Base-by-base conservation (phyloP, 2,329 filamentous ascomycete species). In the Fonsecaea nubica region DNA sequence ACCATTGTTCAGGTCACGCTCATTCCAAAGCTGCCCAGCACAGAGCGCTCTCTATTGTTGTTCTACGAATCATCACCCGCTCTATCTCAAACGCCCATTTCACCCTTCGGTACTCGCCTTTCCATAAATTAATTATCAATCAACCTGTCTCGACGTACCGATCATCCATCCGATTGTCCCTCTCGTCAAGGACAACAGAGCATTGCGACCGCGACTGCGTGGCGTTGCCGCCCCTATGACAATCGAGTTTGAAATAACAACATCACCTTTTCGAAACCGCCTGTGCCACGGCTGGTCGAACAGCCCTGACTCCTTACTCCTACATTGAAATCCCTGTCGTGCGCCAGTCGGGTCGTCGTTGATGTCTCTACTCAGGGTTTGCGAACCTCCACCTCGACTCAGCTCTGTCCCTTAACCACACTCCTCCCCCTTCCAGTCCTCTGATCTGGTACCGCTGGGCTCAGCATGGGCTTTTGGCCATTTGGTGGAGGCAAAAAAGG, bases 391-490 rank as follows among this genome's bases (percentile, higher is more conserved):
- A 33, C 50, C 59, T 56, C 65, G 56, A 63, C 65, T 60, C 4
- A 53, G 48, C 52, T 38, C 25, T 25, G 53, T 70, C 53, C 68
- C 68, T 64, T 70, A 55, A 67, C 59, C 35, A 58, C 56, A 35
- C 42, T 48, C 48, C 25, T 25, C 15, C 42, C 62, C 42, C 38
- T 35, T 62, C 52, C 56, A 25, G 40, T 30, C 45, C 18, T 50
- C 33, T 32, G 38, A 50, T 59, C 59, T 55, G 59, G 40, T 40
- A 40, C 53, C 53, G 59, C 56, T 61, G 68, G 68, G 52, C 63
- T 63, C 66, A 73, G 61, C 48, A 73, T 73, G 71, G 71, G 71
- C 67, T 71, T 73, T 68, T 73, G 71, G 71, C 69, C 70, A 33
- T 73, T 73, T 52, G 70, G 71, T 38, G 70, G 66, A 66, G 67